phyloP scores from a whole-genome alignment of 176 grass and related monocot genomes.

The Avena insularis region DNA sequence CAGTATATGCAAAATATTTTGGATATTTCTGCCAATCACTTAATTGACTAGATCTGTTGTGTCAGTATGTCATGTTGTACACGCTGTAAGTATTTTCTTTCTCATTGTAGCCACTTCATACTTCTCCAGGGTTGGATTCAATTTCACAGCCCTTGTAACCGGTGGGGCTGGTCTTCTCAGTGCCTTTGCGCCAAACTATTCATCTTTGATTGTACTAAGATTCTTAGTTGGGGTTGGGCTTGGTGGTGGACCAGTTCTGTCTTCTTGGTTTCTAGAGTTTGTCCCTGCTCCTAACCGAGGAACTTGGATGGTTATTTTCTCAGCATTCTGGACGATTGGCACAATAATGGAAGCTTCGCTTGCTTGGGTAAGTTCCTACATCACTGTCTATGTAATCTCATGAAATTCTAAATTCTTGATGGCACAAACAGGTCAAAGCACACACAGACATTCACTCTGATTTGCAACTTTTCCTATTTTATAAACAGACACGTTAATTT shows the following conservation, averaged over 20 bases:
- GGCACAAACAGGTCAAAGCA: conserved; percentile 13
- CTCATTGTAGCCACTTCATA: conserved; percentile 38
- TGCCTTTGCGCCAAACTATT: conserved; percentile 89
- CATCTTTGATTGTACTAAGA: conserved; percentile 75
- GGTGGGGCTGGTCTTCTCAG: conserved; percentile 86
- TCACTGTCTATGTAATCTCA: not conserved
- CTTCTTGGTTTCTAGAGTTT: conserved; percentile 98
- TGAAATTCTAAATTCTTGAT: conserved; percentile 3
- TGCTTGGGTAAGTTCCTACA: conserved; percentile 76
- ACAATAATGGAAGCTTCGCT: conserved; percentile 98
- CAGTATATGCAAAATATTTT: not conserved
- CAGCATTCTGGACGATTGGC: conserved; percentile 85
- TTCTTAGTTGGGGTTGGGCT: conserved; percentile 93
- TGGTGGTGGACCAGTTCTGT: conserved; percentile 81
- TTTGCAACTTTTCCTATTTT: not conserved
- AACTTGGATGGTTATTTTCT: conserved; percentile 92
- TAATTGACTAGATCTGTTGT: not conserved
- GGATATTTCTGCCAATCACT: not conserved
- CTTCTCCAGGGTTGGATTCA: conserved; percentile 84
- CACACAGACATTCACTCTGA: conserved; percentile 11
- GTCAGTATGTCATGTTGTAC: not conserved
- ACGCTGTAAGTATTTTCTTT: conserved; percentile 5
- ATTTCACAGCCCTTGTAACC: conserved; percentile 90
- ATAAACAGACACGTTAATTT: conserved; percentile 24
- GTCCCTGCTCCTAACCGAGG: conserved; percentile 89